These are phyloP conservation scores for Beta corolliflora DNA, from an alignment of 179 eudicot species.

Conservation along the genomic window DNA sequence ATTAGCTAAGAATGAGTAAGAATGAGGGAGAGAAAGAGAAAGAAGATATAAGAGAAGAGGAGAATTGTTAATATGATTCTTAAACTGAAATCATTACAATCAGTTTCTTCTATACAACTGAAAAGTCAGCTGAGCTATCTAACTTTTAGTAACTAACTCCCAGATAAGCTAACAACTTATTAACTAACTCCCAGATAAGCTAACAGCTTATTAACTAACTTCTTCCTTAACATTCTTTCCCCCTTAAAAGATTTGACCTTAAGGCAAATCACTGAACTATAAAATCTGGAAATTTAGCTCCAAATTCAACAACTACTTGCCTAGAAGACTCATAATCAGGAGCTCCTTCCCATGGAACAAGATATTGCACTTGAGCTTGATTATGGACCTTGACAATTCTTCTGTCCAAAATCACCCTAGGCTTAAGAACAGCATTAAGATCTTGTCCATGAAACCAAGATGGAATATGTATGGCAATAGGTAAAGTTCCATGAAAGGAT, in stretches of 20 bases:
- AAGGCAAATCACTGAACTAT: background rate
- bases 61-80: too few relatives aligned
- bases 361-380: background rate
- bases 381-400: background rate
- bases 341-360: background rate
- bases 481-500: background rate
- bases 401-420: background rate
- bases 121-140: too few relatives aligned
- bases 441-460: background rate
- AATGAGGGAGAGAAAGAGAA: too few relatives aligned
- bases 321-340: background rate
- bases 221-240: background rate
- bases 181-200: too few relatives aligned
- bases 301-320: background rate
- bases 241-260: background rate
- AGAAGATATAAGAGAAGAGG: too few relatives aligned
- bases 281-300: background rate
- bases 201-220: too few relatives aligned
- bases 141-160: too few relatives aligned
- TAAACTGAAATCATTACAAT: too few relatives aligned
- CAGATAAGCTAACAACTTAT: too few relatives aligned
- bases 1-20: too few relatives aligned
- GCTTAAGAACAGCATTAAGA: background rate
- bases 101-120: too few relatives aligned
- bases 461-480: background rate